Evolutionary conservation across 176 grass and related monocot genomes (phyloP), one percentile per base, ranked within the genome.

Genomic region (Typha latifolia): DNA sequence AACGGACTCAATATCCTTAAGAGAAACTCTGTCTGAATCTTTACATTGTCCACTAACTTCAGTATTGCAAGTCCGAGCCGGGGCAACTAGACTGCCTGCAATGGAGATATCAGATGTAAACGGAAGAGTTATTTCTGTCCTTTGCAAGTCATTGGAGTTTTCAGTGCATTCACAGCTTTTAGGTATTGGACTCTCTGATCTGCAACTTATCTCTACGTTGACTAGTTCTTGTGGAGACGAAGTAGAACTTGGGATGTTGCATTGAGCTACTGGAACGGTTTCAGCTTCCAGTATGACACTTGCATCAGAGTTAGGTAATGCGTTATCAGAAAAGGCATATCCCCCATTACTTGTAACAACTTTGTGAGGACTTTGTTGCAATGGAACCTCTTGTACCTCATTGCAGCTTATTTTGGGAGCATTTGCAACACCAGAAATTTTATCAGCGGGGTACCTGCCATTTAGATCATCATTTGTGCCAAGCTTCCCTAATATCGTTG

Each of bases 311-410:
- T 69, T 66, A 72, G 77, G 77, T 75, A 68, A 72, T 68, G 61
- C 12, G 76, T 77, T 76, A 74, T 73, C 49, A 67, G 49, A 49
- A 78, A 62, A 59, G 34, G 69, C 59, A 67, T 51, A 67, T 34
- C 29, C 63, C 51, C 66, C 61, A 47, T 12, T 74, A 62, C 16
- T 32, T 8, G 62, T 86, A 67, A 64, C 50, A 81, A 50, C 16
- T 78, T 78, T 67, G n/a, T 56, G 47, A 69, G 80, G 59, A 76
- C 67, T 34, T 55, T 63, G 70, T 52, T 81, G 64, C 20, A 69
- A 20, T 47, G 68, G 15, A 48, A 57, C 68, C 12, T 77, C 73
- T 69, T 85, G 80, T 51, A 66, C 66, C 67, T 94, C 80, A 79
- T 27, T 78, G 32, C 53, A 57, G 66, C 51, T 72, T 63, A 16